Evolutionary conservation across 2,329 filamentous ascomycete species (phyloP).

Genomic region (Neofusicoccum sp.): DNA sequence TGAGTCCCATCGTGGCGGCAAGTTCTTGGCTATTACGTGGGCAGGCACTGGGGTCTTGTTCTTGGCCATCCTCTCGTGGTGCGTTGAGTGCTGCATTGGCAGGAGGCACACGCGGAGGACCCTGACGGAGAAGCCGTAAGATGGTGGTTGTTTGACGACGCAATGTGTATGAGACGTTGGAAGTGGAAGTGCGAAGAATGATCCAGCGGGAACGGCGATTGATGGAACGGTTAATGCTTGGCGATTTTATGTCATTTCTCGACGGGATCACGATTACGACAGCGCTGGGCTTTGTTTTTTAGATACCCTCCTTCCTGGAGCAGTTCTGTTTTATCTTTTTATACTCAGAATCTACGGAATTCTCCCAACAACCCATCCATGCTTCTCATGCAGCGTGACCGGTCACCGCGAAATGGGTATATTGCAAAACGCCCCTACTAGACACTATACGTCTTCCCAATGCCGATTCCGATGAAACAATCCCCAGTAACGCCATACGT

Average conservation of each 20-base stretch:
- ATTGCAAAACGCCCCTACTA: too few species aligned
- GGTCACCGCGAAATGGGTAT: not conserved
- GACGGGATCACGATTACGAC: too few species aligned
- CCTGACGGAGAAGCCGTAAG: slow-evolving; percentile 7
- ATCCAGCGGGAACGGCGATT: too few species aligned
- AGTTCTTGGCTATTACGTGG: slow-evolving; percentile 62
- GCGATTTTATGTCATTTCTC: too few species aligned
- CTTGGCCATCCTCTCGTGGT: slow-evolving; percentile 29
- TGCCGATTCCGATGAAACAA: not conserved
- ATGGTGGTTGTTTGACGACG: not conserved
- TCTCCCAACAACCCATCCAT: too few species aligned
- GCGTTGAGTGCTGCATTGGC: slow-evolving; percentile 31
- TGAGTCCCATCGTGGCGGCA: slow-evolving; percentile 49
- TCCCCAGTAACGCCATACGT: too few species aligned
- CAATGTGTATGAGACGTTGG: not conserved
- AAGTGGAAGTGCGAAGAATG: not conserved
- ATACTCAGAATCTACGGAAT: too few species aligned
- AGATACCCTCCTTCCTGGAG: slow-evolving; percentile 11
- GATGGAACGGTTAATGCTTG: too few species aligned
- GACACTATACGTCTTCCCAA: not conserved
- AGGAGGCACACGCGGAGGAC: slow-evolving; percentile 15
- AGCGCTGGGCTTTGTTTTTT: not conserved
- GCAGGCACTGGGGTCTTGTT: slow-evolving; percentile 50
- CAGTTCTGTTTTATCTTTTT: not conserved
- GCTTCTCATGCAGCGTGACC: too few species aligned